Evolutionary conservation across 148 eudicot species (phyloP), one percentile per base, ranked within the genome.

Genomic region (Chenopodium berlandieri): DNA sequence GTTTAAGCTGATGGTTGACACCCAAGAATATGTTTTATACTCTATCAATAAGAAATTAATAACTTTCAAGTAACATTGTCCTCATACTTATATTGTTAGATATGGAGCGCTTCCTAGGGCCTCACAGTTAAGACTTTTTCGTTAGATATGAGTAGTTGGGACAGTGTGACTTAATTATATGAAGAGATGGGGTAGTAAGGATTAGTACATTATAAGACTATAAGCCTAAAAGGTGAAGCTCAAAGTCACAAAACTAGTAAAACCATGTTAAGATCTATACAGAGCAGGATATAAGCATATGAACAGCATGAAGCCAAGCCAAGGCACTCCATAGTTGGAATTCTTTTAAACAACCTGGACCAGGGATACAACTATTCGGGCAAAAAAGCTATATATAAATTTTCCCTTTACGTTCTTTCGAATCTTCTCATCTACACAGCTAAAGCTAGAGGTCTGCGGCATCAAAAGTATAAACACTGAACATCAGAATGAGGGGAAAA

Each of bases 401-500:
- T 31, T 75, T 74, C 11, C 25, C 34, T 72, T 71, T 32, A 17
- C 23, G 4, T 47, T 19, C 7, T 74, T 30, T 19, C 31, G 16
- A 73, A 9, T 2, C 31, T 81, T 48, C 70, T 75, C 73, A 75
- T 81, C 83, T 65, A 48, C 83, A 81, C 10, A 48, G 32, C 78
- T 81, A 23, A 76, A 32, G 77, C 74, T 73, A 62, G 65, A 64
- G 56, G 7, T 46, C 48, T 80, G 63, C 82, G 31, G 72, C 32
- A 63, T 67, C 27, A 52, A 71, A 14, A 60, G 8, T 2, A 27
- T 30, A 34, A 75, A 84, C 86, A 80, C 79, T 79, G 54, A 84
- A 80, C 86, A 84, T 54, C 58, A 73, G 70, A 52, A 65, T 46
- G 56, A 37, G 44, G 23, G 7, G 11, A 13, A 75, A 20, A 32